phyloP scores from a whole-genome alignment of 2,329 filamentous ascomycete genomes.

The Colletotrichum cordylinicola region DNA sequence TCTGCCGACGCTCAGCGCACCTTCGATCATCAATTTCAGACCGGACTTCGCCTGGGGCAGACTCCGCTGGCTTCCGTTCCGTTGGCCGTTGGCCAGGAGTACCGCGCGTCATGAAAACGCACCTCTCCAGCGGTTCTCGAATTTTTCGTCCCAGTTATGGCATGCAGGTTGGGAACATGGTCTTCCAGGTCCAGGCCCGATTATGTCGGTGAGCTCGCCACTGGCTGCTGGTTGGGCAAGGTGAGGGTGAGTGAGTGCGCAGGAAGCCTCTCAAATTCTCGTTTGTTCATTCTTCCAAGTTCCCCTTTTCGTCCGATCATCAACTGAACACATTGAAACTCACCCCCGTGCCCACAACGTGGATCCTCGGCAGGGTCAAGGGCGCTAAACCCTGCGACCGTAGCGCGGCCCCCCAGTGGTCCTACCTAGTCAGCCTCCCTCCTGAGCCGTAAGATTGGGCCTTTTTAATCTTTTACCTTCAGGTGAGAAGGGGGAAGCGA shows the following conservation, averaged over 20 bases:
- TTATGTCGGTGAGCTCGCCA: not conserved
- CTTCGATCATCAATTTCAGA: constrained; percentile 1
- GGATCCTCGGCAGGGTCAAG: constrained; percentile 16
- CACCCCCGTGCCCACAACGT: constrained; percentile 13
- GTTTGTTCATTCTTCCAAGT: not conserved
- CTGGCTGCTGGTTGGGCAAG: not conserved
- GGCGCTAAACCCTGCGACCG: constrained; percentile 8
- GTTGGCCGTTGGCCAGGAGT: not conserved
- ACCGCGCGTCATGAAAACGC: not conserved
- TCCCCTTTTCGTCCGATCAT: constrained; percentile 7
- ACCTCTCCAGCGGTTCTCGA: not conserved
- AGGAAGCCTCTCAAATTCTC: not conserved
- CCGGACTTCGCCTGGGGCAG: not conserved
- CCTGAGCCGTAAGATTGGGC: constrained; percentile 4
- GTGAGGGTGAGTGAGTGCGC: not conserved
- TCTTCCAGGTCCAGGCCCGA: not conserved
- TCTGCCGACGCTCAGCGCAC: not conserved
- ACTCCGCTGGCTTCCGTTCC: constrained; percentile 2
- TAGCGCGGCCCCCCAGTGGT: not conserved
- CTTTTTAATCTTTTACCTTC: not conserved
- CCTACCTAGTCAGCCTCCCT: constrained; percentile 4
- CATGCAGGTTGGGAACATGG: not conserved
- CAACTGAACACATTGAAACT: constrained; percentile 15
- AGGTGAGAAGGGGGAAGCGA: not conserved
- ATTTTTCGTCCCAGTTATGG: not conserved